phyloP scores from a whole-genome alignment of 2,329 filamentous ascomycete genomes.

The Cordyceps cicadae region DNA sequence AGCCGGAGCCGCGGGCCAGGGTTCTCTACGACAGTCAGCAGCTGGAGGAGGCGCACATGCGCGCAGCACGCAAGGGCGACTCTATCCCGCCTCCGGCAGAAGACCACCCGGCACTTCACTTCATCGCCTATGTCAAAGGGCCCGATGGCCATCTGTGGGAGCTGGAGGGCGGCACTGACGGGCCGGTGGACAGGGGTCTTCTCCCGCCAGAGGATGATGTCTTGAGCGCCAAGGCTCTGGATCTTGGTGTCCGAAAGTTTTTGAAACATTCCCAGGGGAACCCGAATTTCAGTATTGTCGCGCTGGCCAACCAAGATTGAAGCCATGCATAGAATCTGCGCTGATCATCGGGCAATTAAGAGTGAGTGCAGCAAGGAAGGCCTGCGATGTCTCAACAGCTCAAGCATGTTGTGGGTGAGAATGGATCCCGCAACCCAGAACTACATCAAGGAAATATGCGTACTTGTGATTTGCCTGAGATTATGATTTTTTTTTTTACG shows the following conservation, averaged over 20 bases:
- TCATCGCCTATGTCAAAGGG: slow-evolving; percentile 70
- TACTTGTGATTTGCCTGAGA: no score
- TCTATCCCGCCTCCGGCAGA: slow-evolving; percentile 55
- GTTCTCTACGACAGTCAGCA: slow-evolving; percentile 62
- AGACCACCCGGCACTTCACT: slow-evolving; percentile 61
- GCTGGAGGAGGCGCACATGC: slow-evolving; percentile 65
- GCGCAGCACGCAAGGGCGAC: slow-evolving; percentile 60
- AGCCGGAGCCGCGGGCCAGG: slow-evolving; percentile 53
- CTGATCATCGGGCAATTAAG: background rate
- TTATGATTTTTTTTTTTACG: no score
- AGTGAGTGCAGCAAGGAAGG: no score
- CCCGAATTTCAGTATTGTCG: slow-evolving; percentile 32
- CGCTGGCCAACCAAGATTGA: slow-evolving; percentile 20
- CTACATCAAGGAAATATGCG: no score
- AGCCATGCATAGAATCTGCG: background rate
- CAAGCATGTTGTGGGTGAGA: no score
- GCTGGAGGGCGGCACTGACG: slow-evolving; percentile 66
- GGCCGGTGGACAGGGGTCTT: slow-evolving; percentile 58
- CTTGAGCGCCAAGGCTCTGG: slow-evolving; percentile 58
- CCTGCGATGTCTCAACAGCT: no score
- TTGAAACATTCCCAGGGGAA: slow-evolving; percentile 30
- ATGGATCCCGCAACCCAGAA: no score
- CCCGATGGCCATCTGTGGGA: slow-evolving; percentile 64
- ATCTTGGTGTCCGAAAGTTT: slow-evolving; percentile 43
- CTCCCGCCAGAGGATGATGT: slow-evolving; percentile 51